Conservation (phyloP, 2,329 filamentous ascomycete species). For the Tolypocladium tropicale region DNA sequence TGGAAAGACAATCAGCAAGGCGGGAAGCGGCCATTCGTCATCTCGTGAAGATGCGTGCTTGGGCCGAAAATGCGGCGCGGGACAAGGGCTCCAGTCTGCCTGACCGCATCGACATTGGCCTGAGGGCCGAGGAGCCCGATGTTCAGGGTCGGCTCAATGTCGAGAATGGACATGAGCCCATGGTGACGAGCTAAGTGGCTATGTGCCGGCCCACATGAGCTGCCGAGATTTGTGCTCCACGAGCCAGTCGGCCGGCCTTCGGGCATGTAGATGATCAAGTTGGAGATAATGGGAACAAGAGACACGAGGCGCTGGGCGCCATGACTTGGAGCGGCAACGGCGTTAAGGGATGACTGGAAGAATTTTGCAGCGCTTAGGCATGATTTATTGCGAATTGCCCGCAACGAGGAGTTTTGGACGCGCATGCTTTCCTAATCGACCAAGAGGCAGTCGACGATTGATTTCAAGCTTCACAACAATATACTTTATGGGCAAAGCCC, state of each 20-base stretch:
- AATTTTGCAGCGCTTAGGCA: background rate
- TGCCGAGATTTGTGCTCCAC: background rate
- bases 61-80: conserved; percentile 62
- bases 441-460: background rate
- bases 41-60: conserved; percentile 71
- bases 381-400: conserved; percentile 9
- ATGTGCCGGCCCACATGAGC: background rate
- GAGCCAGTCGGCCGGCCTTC: background rate
- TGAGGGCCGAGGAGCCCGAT: conserved; percentile 25
- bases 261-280: background rate
- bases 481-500: background rate
- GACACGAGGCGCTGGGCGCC: background rate
- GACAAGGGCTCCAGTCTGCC: conserved; percentile 20
- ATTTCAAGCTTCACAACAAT: background rate
- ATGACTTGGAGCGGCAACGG: background rate
- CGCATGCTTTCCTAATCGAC: background rate
- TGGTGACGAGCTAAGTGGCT: conserved; percentile 37
- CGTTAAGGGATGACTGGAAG: background rate
- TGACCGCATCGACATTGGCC: conserved; percentile 24
- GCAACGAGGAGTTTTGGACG: background rate
- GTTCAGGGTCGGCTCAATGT: conserved; percentile 10
- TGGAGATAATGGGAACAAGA: background rate
- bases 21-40: conserved; percentile 75
- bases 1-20: conserved; percentile 60
- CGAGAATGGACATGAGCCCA: conserved; percentile 37